Conservation (phyloP, 176 grass and related monocot species). For the Triticum urartu region DNA sequence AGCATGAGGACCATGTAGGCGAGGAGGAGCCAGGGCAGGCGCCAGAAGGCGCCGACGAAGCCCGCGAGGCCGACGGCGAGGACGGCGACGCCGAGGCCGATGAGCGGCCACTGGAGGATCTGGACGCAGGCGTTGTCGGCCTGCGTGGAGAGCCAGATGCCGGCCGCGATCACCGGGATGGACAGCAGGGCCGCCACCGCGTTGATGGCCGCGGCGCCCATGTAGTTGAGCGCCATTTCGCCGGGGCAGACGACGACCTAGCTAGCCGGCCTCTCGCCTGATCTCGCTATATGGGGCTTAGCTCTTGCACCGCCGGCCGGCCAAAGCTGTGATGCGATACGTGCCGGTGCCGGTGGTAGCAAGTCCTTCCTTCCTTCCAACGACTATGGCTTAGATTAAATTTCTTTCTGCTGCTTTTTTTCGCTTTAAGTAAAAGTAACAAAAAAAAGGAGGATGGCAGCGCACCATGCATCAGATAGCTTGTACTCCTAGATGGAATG, state of each 20-base stretch:
- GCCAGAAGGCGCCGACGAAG: constrained; percentile 71
- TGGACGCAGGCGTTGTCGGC: constrained; percentile 67
- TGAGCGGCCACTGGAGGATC: constrained; percentile 77
- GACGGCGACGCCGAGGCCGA: constrained; percentile 56
- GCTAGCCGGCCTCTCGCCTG: not conserved
- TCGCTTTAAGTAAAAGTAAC: not conserved
- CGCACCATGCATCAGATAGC: not conserved
- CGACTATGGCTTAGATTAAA: not conserved
- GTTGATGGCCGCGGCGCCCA: constrained; percentile 57
- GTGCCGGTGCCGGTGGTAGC: not conserved
- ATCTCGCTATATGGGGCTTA: not conserved
- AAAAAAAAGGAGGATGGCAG: not conserved
- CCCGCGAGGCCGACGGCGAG: constrained; percentile 62
- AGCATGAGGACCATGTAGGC: constrained; percentile 77
- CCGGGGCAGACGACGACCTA: not conserved
- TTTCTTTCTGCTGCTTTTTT: not conserved
- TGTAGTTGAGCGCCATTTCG: constrained; percentile 64
- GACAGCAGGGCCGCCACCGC: constrained; percentile 64
- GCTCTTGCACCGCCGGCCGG: not conserved
- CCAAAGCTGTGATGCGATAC: not conserved
- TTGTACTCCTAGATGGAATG: not conserved
- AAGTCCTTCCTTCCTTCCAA: not conserved
- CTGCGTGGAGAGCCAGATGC: constrained; percentile 78
- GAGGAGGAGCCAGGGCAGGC: constrained; percentile 66
- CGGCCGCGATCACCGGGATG: constrained; percentile 66